phyloP scores from a whole-genome alignment of 2,329 filamentous ascomycete genomes.

The Niveomyces coronatus region DNA sequence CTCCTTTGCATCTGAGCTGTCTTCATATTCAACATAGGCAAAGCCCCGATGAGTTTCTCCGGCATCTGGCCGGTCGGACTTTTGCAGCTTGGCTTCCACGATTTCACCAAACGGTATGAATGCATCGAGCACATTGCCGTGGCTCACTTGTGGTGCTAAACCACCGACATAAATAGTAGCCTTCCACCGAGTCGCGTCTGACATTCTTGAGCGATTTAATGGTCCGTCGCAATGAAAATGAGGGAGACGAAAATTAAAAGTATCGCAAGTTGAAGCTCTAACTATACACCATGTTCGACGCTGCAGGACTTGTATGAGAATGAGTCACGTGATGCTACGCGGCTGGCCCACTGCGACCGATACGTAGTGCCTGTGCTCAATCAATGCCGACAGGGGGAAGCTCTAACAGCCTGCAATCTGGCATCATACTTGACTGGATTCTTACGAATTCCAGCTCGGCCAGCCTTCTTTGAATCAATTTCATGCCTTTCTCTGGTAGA shows the following conservation, averaged over 20 bases:
- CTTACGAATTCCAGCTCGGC: slow-evolving; percentile 7
- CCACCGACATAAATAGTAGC: slow-evolving; percentile 89
- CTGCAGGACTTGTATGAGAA: too few species aligned
- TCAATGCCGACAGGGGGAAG: slow-evolving; percentile 16
- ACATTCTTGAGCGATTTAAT: too few species aligned
- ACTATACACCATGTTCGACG: too few species aligned
- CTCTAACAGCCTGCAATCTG: slow-evolving; percentile 33
- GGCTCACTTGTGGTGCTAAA: slow-evolving; percentile 67
- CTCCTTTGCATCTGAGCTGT: slow-evolving; percentile 75
- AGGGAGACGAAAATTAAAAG: too few species aligned
- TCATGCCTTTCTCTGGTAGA: slow-evolving; percentile 22
- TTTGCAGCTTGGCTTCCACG: slow-evolving; percentile 79
- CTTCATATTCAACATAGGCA: slow-evolving; percentile 91
- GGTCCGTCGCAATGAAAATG: too few species aligned
- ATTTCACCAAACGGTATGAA: slow-evolving; percentile 98
- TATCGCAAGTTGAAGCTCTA: too few species aligned
- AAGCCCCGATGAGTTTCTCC: slow-evolving; percentile 81
- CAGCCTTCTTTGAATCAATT: slow-evolving; percentile 11
- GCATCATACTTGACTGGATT: slow-evolving; percentile 27
- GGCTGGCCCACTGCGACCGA: slow-evolving; percentile 4
- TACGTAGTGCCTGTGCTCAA: too few species aligned
- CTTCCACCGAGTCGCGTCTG: slow-evolving; percentile 75
- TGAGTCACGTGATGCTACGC: slow-evolving; percentile 19
- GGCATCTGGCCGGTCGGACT: slow-evolving; percentile 71
- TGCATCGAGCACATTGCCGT: slow-evolving; percentile 69